These are phyloP conservation scores for Trichoderma endophyticum DNA, from an alignment of 2,329 filamentous ascomycete genomes.

Conservation along the genomic window DNA sequence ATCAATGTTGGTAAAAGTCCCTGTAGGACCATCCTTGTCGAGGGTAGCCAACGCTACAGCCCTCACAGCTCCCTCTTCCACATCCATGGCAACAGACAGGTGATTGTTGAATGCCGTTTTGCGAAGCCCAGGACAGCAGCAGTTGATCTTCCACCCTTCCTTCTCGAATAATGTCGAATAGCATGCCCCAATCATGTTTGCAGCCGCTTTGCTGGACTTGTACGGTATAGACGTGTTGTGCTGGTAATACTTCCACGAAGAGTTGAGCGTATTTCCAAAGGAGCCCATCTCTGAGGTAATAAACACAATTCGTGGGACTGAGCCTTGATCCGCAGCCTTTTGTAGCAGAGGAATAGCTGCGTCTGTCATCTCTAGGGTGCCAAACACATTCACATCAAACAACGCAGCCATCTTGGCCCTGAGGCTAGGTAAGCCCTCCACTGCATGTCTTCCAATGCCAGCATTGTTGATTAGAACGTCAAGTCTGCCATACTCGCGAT, in stretches of 20 bases:
- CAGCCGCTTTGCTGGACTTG: conserved; percentile 10
- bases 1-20: conserved; percentile 6
- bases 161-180: neutral
- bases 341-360: neutral
- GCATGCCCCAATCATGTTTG: conserved; percentile 11
- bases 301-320: conserved; percentile 1
- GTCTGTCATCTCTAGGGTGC: neutral
- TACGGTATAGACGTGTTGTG: conserved; percentile 1
- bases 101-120: conserved; percentile 5
- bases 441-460: conserved; percentile 8
- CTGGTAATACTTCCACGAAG: conserved; percentile 1
- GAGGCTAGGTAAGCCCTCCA: neutral
- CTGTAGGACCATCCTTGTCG: neutral
- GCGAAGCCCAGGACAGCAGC: conserved; percentile 8
- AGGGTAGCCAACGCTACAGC: neutral
- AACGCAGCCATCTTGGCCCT: neutral
- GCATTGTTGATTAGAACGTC: conserved; percentile 12
- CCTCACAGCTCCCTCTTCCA: conserved; percentile 13
- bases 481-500: neutral
- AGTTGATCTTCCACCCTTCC: conserved; percentile 6
- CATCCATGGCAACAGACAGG: neutral
- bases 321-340: conserved; percentile 9
- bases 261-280: conserved; percentile 1
- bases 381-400: conserved; percentile 12
- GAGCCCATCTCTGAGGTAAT: conserved; percentile 12